phyloP scores from a whole-genome alignment of 73 alveolate genomes.

The Paraurostyla sp. region DNA sequence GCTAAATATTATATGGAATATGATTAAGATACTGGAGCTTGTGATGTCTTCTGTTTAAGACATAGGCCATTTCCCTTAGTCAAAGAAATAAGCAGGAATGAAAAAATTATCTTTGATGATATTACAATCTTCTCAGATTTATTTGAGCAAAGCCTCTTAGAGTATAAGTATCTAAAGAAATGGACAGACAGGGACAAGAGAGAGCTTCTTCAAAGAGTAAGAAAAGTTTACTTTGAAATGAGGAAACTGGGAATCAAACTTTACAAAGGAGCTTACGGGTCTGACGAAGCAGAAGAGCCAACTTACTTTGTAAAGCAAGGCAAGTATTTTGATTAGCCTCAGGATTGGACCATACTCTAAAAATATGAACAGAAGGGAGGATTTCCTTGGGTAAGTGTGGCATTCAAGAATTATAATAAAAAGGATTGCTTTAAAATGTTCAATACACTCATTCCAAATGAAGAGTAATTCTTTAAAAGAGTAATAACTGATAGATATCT shows the following conservation, averaged over 20 bases:
- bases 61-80: constrained; percentile 61
- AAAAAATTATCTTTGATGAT: constrained; percentile 6
- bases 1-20: constrained; percentile 42
- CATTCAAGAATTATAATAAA: constrained; percentile 4
- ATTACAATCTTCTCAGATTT: constrained; percentile 22
- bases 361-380: not conserved
- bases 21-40: not conserved
- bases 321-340: constrained; percentile 1
- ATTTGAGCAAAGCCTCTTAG: not conserved
- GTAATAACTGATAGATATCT: constrained; percentile 9
- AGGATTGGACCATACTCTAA: not conserved
- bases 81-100: constrained; percentile 48
- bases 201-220: not conserved
- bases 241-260: constrained; percentile 29
- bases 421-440: constrained; percentile 35
- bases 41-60: constrained; percentile 10
- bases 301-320: constrained; percentile 28
- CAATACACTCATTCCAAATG: constrained; percentile 7
- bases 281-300: too few species aligned
- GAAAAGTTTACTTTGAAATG: constrained; percentile 34
- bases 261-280: not conserved
- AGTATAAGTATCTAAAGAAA: constrained; percentile 26
- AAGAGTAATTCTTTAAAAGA: constrained; percentile 27
- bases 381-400: constrained; percentile 48
- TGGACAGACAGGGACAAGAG: constrained; percentile 48